Percentiles rank a stretch among this genome's conserved stretches.
Evolutionary conservation across 257 asterid genomes (phyloP).

Genomic region (Scutellaria barbata): DNA sequence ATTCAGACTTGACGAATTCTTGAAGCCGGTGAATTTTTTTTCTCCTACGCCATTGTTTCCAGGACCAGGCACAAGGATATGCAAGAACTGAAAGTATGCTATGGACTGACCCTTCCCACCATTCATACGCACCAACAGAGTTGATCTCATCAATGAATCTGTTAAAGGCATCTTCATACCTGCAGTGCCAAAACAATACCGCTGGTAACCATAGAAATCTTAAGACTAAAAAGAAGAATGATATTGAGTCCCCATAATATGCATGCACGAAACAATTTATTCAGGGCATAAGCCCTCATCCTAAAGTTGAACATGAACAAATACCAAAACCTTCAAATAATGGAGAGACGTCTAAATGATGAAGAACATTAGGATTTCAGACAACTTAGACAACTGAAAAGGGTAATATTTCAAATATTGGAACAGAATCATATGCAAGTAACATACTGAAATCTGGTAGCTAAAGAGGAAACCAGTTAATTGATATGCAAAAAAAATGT

Average conservation of each 20-base stretch:
- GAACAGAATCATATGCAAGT: slow-evolving; percentile 23
- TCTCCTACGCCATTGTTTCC: slow-evolving; percentile 99
- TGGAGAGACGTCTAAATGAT: neutral
- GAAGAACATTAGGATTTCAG: slow-evolving; percentile 23
- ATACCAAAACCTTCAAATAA: slow-evolving; percentile 26
- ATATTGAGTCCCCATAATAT: slow-evolving; percentile 4
- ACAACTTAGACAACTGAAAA: slow-evolving; percentile 23
- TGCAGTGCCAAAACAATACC: slow-evolving; percentile 41
- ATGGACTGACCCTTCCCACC: slow-evolving; percentile 99
- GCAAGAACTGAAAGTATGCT: slow-evolving; percentile 91
- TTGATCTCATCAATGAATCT: slow-evolving; percentile 90
- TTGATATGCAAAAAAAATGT: neutral
- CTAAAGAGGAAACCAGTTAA: slow-evolving; percentile 16
- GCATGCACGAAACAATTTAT: neutral
- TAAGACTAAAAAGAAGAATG: slow-evolving; percentile 11
- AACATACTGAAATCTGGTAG: slow-evolving; percentile 7
- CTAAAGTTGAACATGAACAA: slow-evolving; percentile 9
- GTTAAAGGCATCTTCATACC: slow-evolving; percentile 97
- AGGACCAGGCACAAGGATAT: slow-evolving; percentile 98
- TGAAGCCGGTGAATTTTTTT: slow-evolving; percentile 84
- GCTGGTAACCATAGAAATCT: slow-evolving; percentile 35
- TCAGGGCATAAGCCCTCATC: slow-evolving; percentile 21
- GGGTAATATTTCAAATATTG: slow-evolving; percentile 18
- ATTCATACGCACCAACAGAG: slow-evolving; percentile 92
- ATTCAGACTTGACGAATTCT: slow-evolving; percentile 91